These are phyloP conservation scores for Candida oleophila DNA, from an alignment of 805 yeast genomes.

Conservation along the genomic window DNA sequence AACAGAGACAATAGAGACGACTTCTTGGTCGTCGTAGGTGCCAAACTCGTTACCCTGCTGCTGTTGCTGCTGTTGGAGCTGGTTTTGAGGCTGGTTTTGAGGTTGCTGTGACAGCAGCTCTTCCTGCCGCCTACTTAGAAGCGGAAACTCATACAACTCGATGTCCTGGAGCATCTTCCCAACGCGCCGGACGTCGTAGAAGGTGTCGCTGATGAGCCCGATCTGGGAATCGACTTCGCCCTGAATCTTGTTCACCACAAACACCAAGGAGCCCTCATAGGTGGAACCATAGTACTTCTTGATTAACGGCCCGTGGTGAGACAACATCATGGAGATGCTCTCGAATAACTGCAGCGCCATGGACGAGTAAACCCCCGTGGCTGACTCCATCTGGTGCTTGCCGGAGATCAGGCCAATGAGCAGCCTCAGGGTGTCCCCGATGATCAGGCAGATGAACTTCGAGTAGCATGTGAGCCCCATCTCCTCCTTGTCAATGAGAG, in stretches of 20 bases:
- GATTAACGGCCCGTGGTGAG: constrained; percentile 83
- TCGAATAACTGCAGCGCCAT: constrained; percentile 72
- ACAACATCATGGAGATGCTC: constrained; percentile 77
- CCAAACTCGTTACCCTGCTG: constrained; percentile 6
- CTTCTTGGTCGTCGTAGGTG: constrained; percentile 23
- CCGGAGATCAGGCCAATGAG: constrained; percentile 48
- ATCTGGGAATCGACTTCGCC: constrained; percentile 91
- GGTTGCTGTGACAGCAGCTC: constrained; percentile 4
- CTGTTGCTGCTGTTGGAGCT: constrained; percentile 1
- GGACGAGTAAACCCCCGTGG: constrained; percentile 56
- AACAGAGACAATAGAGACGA: constrained; percentile 57
- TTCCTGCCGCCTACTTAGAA: constrained; percentile 16
- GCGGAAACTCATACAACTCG: constrained; percentile 43
- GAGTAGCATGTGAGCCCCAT: constrained; percentile 81
- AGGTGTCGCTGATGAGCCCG: constrained; percentile 83
- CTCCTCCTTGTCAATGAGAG: constrained; percentile 71
- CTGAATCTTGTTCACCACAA: constrained; percentile 73
- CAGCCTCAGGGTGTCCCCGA: constrained; percentile 73
- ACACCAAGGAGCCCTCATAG: constrained; percentile 59
- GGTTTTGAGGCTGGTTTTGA: background rate
- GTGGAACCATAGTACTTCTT: constrained; percentile 54
- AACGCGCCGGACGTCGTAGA: constrained; percentile 68
- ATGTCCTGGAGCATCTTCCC: constrained; percentile 56
- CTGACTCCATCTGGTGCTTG: constrained; percentile 15
- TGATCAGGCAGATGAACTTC: constrained; percentile 78